Conservation (phyloP, 2,329 filamentous ascomycete species). For the Exophiala viscosa region DNA sequence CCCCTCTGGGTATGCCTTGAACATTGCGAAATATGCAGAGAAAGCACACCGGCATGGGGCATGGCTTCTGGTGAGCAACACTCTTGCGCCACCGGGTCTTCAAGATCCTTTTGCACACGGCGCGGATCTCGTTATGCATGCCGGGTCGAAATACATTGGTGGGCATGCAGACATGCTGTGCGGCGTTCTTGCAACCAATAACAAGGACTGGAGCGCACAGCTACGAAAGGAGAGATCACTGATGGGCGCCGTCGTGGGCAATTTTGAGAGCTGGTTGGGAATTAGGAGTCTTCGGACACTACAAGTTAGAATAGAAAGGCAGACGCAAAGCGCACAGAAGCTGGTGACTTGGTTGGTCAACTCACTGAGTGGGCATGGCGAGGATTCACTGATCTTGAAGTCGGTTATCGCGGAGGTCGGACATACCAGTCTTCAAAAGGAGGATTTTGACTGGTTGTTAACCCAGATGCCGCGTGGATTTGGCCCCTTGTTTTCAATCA, state of each 20-base stretch:
- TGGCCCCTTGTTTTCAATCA: conserved; percentile 80
- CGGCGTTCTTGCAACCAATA: conserved; percentile 69
- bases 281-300: conserved; percentile 81
- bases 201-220: conserved; percentile 55
- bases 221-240: conserved; percentile 68
- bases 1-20: conserved; percentile 75
- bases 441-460: conserved; percentile 67
- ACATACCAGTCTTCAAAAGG: conserved; percentile 76
- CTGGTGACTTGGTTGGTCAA: conserved; percentile 69
- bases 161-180: conserved; percentile 93
- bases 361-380: conserved; percentile 40
- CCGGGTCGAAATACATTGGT: conserved; percentile 94
- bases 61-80: conserved; percentile 78
- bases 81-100: conserved; percentile 85
- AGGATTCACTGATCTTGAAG: conserved; percentile 44
- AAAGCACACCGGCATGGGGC: conserved; percentile 71
- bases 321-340: conserved; percentile 65
- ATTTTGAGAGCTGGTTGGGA: conserved; percentile 86
- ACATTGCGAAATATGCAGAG: conserved; percentile 67
- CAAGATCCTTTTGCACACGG: conserved; percentile 80
- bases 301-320: conserved; percentile 73
- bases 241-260: conserved; percentile 81
- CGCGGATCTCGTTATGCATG: conserved; percentile 86
- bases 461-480: conserved; percentile 90
- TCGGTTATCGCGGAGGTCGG: conserved; percentile 59